A percentile compares a stretch with the other conserved stretches of the same genome.
phyloP scores from a whole-genome alignment of 441 rosid species.

The Codiaeum variegatum region DNA sequence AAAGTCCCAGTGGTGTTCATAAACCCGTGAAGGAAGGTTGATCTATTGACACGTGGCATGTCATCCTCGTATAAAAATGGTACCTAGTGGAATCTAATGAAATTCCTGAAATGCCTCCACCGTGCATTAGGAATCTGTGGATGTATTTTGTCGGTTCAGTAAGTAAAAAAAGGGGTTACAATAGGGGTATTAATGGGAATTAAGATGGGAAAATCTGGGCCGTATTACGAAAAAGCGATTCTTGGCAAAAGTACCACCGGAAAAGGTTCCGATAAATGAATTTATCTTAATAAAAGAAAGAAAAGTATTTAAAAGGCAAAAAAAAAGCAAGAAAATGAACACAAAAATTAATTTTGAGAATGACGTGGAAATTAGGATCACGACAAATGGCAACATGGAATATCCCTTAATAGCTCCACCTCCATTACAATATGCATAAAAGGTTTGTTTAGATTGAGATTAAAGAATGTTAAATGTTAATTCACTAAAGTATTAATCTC shows the following conservation, averaged over 20 bases:
- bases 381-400: background rate
- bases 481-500: too few relatives aligned
- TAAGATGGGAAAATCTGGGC: background rate
- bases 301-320: too few relatives aligned
- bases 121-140: background rate
- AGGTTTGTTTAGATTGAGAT: too few relatives aligned
- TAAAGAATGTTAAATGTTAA: too few relatives aligned
- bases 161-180: background rate
- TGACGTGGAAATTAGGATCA: constrained; percentile 7
- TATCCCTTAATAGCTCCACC: background rate
- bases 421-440: too few relatives aligned
- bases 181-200: constrained; percentile 15
- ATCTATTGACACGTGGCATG: constrained; percentile 60
- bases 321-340: background rate
- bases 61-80: constrained; percentile 31
- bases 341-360: background rate
- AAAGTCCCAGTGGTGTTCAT: constrained; percentile 44
- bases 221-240: constrained; percentile 7
- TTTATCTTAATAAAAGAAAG: background rate
- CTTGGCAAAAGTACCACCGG: constrained; percentile 21
- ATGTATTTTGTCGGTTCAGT: background rate
- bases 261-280: constrained; percentile 2
- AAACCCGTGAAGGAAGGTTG: constrained; percentile 48
- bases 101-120: constrained; percentile 19
- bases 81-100: background rate